Base-by-base conservation (phyloP, 2,329 filamentous ascomycete species). In the Penicillium sp. region DNA sequence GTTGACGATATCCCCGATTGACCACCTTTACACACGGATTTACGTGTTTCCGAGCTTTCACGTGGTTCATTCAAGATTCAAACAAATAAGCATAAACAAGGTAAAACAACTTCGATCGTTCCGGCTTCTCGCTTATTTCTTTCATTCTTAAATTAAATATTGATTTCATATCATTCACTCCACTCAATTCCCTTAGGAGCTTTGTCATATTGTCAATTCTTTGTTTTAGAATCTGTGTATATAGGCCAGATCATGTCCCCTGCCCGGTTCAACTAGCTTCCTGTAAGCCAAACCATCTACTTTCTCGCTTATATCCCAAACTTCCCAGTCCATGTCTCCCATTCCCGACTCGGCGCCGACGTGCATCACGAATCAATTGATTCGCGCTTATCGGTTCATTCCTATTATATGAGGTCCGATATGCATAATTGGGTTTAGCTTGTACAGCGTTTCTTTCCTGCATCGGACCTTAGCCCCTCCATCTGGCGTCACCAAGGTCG, bases 21-120 rank as follows among this genome's bases (percentile, higher is more conserved):
- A 72, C 68, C 71, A 74, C 72, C 70, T 72, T 65, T 67, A 56
- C 67, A 53, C 59, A 58, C 64, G 69, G 70, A 71, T 61, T 65
- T 69, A 69, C 58, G 60, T 72, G 57, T 47, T 54, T 67, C 69
- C 69, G 68, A 59, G 26, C 26, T 27, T 65, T 61, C 63, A 62
- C 59, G 61, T 62, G 63, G 54, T 23, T 35, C 31, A 16, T 29
- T 13, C 33, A 35, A 44, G 45, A 16, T 29, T 13, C 33, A 35
- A 44, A 50, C 35, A 46, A 27, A 46, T 43, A 43, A 43, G n/a
- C 39, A 27, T 33, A 33, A 33, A 33, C 31, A 33, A 33, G 27
- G 10, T 29, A 8, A 10, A 29, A 8, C 27, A 29, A 10, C 29
- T 31, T 31, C 11, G 4, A 3, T 31, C 29, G 1, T 31, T 31